Evolutionary conservation across 2,329 filamentous ascomycete species (phyloP).

Genomic region (Metarhizium sp.): DNA sequence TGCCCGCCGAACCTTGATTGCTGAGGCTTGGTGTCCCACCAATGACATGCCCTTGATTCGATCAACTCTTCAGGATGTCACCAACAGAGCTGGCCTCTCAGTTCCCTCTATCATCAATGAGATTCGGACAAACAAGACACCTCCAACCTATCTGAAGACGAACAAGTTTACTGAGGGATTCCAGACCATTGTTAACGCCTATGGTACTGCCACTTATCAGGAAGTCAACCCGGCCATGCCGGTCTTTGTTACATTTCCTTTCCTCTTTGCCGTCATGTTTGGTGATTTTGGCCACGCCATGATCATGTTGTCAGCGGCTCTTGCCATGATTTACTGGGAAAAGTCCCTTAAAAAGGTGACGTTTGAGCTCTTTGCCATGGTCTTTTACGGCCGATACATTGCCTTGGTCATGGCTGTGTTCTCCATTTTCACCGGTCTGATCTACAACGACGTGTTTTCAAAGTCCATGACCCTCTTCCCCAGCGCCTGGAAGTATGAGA

Average conservation of each 20-base stretch:
- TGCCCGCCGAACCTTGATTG: constrained; percentile 89
- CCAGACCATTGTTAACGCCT: constrained; percentile 98
- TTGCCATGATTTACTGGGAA: constrained; percentile 96
- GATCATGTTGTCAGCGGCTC: constrained; percentile 75
- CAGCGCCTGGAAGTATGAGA: constrained; percentile 77
- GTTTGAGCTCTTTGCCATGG: constrained; percentile 95
- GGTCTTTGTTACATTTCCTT: constrained; percentile 97
- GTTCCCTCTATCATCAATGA: constrained; percentile 98
- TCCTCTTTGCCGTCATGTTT: constrained; percentile 99
- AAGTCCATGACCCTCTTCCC: constrained; percentile 82
- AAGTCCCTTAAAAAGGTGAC: constrained; percentile 83
- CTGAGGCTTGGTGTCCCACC: constrained; percentile 94
- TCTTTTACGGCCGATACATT: constrained; percentile 97
- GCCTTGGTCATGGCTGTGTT: constrained; percentile 97
- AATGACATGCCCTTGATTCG: constrained; percentile 85
- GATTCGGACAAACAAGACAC: constrained; percentile 93
- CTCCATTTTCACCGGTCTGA: constrained; percentile 91
- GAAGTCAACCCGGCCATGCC: constrained; percentile 95
- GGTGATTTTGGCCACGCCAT: constrained; percentile 91
- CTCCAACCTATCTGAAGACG: constrained; percentile 93
- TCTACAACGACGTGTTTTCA: constrained; percentile 97
- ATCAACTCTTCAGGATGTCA: constrained; percentile 90
- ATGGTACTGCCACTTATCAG: constrained; percentile 93
- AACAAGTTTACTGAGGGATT: constrained; percentile 98
- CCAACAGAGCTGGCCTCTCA: constrained; percentile 89